Percentiles rank a stretch among this genome's conserved stretches.
Evolutionary conservation across 225 moss, liverwort and hornwort species (phyloP).

Genomic region (Pseudisothecium myosuroides): DNA sequence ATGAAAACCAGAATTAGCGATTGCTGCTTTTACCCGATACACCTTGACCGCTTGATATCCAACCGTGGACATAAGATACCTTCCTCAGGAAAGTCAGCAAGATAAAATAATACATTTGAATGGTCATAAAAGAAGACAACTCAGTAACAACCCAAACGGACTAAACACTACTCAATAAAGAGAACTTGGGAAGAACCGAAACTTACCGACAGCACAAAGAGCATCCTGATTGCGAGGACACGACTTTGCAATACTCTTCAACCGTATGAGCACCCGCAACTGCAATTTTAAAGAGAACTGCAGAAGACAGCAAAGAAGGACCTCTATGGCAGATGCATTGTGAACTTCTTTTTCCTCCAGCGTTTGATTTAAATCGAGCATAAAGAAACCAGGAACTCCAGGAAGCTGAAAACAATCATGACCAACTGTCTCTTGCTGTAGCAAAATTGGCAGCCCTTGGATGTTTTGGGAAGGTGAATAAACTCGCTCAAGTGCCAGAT

Average conservation of each 20-base stretch:
- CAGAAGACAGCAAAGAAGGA: conserved; percentile 56
- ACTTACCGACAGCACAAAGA: conserved; percentile 82
- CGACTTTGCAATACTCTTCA: conserved; percentile 68
- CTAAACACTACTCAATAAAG: neutral
- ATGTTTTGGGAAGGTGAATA: conserved; percentile 44
- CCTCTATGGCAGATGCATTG: conserved; percentile 82
- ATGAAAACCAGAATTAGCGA: neutral
- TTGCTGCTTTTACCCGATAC: neutral
- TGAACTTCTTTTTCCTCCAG: conserved; percentile 50
- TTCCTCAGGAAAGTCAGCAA: neutral
- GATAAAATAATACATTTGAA: neutral
- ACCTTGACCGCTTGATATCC: neutral
- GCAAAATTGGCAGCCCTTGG: conserved; percentile 35
- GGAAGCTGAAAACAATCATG: conserved; percentile 30
- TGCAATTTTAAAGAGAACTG: conserved; percentile 65
- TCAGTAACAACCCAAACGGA: neutral
- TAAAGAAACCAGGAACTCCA: conserved; percentile 19
- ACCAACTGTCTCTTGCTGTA: conserved; percentile 35
- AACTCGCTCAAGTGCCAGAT: conserved; percentile 78
- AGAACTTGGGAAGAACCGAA: neutral
- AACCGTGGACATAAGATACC: neutral
- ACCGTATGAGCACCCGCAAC: conserved; percentile 57
- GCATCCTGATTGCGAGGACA: conserved; percentile 86
- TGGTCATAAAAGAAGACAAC: neutral
- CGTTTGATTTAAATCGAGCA: conserved; percentile 19